A percentile compares a stretch with the other conserved stretches of the same genome.
phyloP scores from a whole-genome alignment of 2,329 filamentous ascomycete species.

The Byssochlamys sp. region DNA sequence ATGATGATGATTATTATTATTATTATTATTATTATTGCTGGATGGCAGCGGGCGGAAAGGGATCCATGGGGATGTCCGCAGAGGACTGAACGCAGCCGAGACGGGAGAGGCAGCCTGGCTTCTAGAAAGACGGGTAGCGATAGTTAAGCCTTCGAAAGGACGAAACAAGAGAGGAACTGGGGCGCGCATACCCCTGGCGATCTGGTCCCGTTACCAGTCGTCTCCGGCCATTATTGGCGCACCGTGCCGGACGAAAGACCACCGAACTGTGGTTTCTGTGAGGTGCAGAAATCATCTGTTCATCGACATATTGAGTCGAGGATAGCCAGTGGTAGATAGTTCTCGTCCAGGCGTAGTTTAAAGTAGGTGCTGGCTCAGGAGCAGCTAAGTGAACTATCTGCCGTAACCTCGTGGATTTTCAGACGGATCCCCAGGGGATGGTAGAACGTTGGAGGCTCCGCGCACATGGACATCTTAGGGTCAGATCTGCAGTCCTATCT shows the following conservation, averaged over 20 bases:
- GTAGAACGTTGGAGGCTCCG: background rate
- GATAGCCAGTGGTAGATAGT: background rate
- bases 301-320: background rate
- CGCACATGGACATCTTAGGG: background rate
- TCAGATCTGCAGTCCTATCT: background rate
- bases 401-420: background rate
- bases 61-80: background rate
- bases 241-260: background rate
- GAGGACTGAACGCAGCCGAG: background rate
- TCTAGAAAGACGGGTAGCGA: background rate
- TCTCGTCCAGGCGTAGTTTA: background rate
- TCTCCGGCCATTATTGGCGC: background rate
- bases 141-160: background rate
- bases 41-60: background rate
- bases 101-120: background rate
- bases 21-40: background rate
- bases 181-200: background rate
- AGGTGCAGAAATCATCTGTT: background rate
- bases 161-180: background rate
- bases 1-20: background rate
- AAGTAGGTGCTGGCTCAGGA: background rate
- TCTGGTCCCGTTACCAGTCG: background rate
- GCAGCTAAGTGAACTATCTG: background rate
- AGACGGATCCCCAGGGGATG: background rate
- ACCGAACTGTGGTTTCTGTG: background rate